Evolutionary conservation across 2,329 filamentous ascomycete species (phyloP).

Genomic region (Alternaria sp.): DNA sequence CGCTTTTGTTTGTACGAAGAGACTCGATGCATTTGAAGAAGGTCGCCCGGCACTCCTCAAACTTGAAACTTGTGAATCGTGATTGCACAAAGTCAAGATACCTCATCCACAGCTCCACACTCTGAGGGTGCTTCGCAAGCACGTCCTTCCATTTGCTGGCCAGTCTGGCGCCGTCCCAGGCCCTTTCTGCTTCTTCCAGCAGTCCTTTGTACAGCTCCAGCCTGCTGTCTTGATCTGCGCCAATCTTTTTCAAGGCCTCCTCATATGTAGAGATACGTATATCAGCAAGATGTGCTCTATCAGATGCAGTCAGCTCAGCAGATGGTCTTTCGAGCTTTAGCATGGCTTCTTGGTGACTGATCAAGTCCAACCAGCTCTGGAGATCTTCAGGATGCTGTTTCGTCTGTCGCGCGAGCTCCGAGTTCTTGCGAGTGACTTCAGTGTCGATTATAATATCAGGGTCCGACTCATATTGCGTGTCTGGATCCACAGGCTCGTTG

Average conservation of each 20-base stretch:
- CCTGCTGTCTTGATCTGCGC: constrained; percentile 53
- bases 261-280: constrained; percentile 82
- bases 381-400: constrained; percentile 71
- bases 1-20: constrained; percentile 17
- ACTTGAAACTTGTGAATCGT: constrained; percentile 69
- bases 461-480: constrained; percentile 44
- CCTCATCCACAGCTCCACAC: constrained; percentile 72
- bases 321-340: constrained; percentile 57
- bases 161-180: constrained; percentile 72
- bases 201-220: constrained; percentile 70
- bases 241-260: constrained; percentile 70
- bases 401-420: constrained; percentile 68
- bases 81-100: constrained; percentile 76
- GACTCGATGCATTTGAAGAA: constrained; percentile 65
- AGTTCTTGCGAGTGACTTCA: constrained; percentile 58
- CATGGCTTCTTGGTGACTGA: constrained; percentile 76
- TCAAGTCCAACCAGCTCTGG: constrained; percentile 77
- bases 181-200: constrained; percentile 74
- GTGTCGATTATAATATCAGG: constrained; percentile 25
- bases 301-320: constrained; percentile 61
- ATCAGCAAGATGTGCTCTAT: constrained; percentile 73
- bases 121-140: constrained; percentile 61
- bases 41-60: constrained; percentile 67
- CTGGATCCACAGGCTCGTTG: constrained; percentile 40
- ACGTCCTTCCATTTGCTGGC: constrained; percentile 70